phyloP scores from a whole-genome alignment of 257 asterid species.

The Cynanchum wilfordii region DNA sequence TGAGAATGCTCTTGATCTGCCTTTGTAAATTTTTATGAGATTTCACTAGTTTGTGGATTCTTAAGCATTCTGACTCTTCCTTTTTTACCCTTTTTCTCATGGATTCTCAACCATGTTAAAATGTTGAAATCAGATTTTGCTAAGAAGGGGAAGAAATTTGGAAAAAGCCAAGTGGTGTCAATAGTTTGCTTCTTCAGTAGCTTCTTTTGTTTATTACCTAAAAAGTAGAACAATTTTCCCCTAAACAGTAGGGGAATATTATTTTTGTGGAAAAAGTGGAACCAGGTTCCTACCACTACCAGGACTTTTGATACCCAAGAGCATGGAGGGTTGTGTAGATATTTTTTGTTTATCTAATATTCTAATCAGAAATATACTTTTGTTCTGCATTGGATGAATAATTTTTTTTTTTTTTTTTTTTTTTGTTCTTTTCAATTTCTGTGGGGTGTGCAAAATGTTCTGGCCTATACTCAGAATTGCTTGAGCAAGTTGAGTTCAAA shows the following conservation, averaged over 20 bases:
- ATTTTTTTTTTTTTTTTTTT: background rate
- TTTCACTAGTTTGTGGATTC: background rate
- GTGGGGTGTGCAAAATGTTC: background rate
- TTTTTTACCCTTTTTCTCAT: background rate
- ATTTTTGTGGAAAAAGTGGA: background rate
- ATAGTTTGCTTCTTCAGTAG: background rate
- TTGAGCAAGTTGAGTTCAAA: background rate
- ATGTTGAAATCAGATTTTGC: no score
- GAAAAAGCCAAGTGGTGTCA: background rate
- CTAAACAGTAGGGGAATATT: background rate
- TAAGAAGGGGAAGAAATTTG: background rate
- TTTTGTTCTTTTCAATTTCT: background rate
- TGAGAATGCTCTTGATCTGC: background rate
- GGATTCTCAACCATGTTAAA: background rate
- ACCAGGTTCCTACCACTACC: slow-evolving; percentile 12
- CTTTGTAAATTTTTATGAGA: background rate
- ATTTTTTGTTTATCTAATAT: background rate
- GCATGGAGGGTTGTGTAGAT: background rate
- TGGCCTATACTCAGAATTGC: background rate
- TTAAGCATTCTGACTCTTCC: background rate
- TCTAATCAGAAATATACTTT: background rate
- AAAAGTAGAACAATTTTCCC: background rate
- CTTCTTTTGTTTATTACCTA: background rate
- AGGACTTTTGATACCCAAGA: background rate
- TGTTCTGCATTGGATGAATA: background rate